Base-by-base conservation (phyloP, 169 alveolate genomes). In the Eimeria praecox region DNA sequence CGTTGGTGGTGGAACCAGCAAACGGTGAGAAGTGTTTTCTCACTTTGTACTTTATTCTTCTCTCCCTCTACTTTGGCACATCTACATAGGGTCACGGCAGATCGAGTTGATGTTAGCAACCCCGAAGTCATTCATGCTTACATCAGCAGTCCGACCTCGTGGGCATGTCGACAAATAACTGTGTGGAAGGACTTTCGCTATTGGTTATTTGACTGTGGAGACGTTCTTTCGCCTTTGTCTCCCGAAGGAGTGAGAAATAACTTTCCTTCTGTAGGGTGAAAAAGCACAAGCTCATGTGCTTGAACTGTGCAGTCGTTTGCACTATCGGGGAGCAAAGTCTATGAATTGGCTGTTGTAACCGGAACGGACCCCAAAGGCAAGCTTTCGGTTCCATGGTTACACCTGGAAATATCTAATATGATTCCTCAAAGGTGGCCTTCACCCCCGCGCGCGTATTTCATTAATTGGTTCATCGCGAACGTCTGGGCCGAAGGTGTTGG, bases 191-290 rank as follows among this genome's bases (percentile, higher is more conserved):
- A 98, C 86, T 98, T 97, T 93, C 97, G 98, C 75, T 98, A 97
- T 95, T 98, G 99, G 99, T 95, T 97, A 8, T 98, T 98, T 86
- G 98, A 98, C 95, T 98, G 99, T 49, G 95, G 96, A 10, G 98
- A 97, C 20, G 97, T 91, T 38, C 95, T 96, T 35, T 87, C 97
- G n/a, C 96, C 97, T 18, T 96, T 96, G 87, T 92, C 94, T 54
- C 97, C 95, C 18, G 97, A 78, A 30, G 96, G 77, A 12, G 98
- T 95, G 64, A 95, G 97, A 54, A 49, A 33, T 24, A n/a, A n/a
- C 83, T 56, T 71, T 38, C 82, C 38, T 27, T 52, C 16, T 0
- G 35, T 54, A 20, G 35, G 33, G 22, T 4, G 35, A 24, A 73
- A 73, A 54, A 22, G 30, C 73, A 24, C 52, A 16, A 4, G 33